These are phyloP conservation scores for Picea abies DNA, from an alignment of 83 land plant species.

Conservation along the genomic window DNA sequence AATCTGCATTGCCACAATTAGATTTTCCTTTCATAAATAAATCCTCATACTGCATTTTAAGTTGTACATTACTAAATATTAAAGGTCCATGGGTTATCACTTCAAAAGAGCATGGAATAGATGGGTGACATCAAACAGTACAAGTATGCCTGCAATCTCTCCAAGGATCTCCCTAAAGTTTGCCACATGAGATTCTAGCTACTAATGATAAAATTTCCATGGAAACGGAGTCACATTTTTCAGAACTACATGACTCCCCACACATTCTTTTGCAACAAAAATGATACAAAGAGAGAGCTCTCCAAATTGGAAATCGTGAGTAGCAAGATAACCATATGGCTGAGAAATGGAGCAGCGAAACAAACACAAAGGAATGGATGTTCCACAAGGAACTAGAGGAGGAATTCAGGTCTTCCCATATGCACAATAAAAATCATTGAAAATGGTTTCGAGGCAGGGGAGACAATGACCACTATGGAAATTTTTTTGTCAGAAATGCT, in stretches of 20 bases:
- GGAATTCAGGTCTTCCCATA: slow-evolving; percentile 94
- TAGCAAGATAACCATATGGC: slow-evolving; percentile 89
- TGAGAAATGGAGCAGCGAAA: slow-evolving; percentile 79
- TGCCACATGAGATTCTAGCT: slow-evolving; percentile 61
- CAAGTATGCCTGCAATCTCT: slow-evolving; percentile 95
- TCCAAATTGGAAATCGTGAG: slow-evolving; percentile 79
- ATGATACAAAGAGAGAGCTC: slow-evolving; percentile 94
- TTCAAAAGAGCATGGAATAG: slow-evolving; percentile 34
- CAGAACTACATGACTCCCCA: slow-evolving; percentile 84
- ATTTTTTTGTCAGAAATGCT: no score
- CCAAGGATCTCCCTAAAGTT: slow-evolving; percentile 93
- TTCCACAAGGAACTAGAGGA: slow-evolving; percentile 96
- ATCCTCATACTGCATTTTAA: no score
- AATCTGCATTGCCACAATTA: no score
- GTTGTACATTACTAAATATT: no score
- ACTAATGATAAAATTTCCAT: slow-evolving; percentile 20
- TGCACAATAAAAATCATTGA: slow-evolving; percentile 91
- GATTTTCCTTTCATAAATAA: no score
- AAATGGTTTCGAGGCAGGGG: slow-evolving; percentile 91
- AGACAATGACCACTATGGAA: slow-evolving; percentile 17
- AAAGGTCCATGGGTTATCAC: no score
- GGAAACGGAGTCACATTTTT: slow-evolving; percentile 65
- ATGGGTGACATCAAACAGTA: slow-evolving; percentile 83
- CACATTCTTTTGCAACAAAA: slow-evolving; percentile 82
- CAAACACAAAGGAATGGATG: slow-evolving; percentile 80